These are phyloP conservation scores for Trichoderma brevicompactum DNA, from an alignment of 2,329 filamentous ascomycete species.

Conservation along the genomic window DNA sequence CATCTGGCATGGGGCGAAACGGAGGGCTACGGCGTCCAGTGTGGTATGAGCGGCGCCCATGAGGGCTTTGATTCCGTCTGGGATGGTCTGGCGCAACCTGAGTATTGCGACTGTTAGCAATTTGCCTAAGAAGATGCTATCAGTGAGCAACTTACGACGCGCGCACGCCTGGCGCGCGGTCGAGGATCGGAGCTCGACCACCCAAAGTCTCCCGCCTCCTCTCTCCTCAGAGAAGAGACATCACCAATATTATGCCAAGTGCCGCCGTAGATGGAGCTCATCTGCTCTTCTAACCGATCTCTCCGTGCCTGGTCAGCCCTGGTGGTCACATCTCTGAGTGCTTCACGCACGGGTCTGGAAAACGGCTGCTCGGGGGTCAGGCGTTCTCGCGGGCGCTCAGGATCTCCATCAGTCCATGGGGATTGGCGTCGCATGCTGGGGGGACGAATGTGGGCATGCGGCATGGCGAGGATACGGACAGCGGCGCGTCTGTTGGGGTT, in stretches of 20 bases:
- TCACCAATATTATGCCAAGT: slow-evolving; percentile 30
- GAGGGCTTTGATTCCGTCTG: slow-evolving; percentile 9
- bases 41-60: not conserved
- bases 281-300: slow-evolving; percentile 38
- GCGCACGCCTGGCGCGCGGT: slow-evolving; percentile 32
- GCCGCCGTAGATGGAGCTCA: slow-evolving; percentile 36
- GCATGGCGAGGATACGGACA: slow-evolving; percentile 37
- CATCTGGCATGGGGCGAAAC: not conserved
- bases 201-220: slow-evolving; percentile 32
- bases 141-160: slow-evolving; percentile 34
- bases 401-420: slow-evolving; percentile 35
- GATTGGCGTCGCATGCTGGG: slow-evolving; percentile 30
- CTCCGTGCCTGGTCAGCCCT: slow-evolving; percentile 35
- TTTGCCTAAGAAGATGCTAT: not conserved
- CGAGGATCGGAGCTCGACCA: slow-evolving; percentile 37
- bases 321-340: slow-evolving; percentile 35
- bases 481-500: slow-evolving; percentile 34
- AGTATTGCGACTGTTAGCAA: not conserved
- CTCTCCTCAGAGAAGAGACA: slow-evolving; percentile 23
- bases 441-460: slow-evolving; percentile 35
- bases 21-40: slow-evolving; percentile 2
- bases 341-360: slow-evolving; percentile 25
- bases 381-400: not conserved
- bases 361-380: not conserved
- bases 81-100: slow-evolving; percentile 28